Base-by-base conservation (phyloP, 2,329 filamentous ascomycete genomes). In the Colletotrichum musicola region DNA sequence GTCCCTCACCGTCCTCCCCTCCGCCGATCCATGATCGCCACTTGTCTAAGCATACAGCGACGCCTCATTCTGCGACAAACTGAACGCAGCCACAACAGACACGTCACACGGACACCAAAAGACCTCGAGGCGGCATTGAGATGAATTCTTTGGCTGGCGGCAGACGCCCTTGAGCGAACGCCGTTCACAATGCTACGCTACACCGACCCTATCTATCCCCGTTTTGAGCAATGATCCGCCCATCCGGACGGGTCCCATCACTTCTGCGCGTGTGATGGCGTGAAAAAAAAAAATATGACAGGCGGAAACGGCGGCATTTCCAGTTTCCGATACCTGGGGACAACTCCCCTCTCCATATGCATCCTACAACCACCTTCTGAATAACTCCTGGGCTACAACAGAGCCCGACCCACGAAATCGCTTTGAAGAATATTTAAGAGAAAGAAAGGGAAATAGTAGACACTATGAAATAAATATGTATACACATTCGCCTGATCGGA, bases 401-500 rank as follows among this genome's bases (percentile, higher is more conserved):
- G 10, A 35, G 44, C 44, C n/a, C 47, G 18, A 16, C 10, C 58
- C 38, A 38, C 16, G 14, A 53, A 42, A 50, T 58, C 51, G 64
- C 64, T 53, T 14, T 27, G 30, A 14, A 55, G 27, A 64, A 14
- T 44, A 50, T 44, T 46, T 20, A 18, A 50, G 35, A 25, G 10
- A 16, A 16, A 62, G 47, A 54, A 38, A 54, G 49, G 38, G 35
- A 54, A 16, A 64, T 40, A 22, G 64, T 59, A 68, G 40, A 64
- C 47, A 68, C 61, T 64, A 68, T 64, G 61, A 13, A 58, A 56
- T 62, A 30, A 46, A 49, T 27, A 51, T 64, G 44, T 68, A 44
- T 59, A 68, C 60, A 68, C 18, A 55, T 64, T 46, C 38, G 42
- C 58, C 47, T 42, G 42, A 35, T 35, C 30, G 30, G 30, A 35